Conservation (phyloP, 2,329 filamentous ascomycete genomes). For the Ceratocystis destructans region DNA sequence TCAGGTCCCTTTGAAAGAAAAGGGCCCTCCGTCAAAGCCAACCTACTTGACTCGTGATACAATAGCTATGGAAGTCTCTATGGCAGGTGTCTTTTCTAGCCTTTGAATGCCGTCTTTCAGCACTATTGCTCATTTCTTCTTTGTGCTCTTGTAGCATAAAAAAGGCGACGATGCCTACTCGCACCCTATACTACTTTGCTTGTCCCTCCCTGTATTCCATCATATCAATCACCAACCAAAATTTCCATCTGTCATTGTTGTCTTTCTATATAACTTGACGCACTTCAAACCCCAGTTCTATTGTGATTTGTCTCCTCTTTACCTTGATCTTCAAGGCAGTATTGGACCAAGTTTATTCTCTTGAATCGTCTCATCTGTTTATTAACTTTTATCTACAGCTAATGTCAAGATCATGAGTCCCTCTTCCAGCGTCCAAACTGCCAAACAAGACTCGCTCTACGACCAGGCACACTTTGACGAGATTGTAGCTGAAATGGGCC, state of each 20-base stretch:
- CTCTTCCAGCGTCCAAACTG: neutral
- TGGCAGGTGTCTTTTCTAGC: neutral
- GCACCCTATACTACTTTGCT: neutral
- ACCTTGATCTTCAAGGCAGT: neutral
- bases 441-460: neutral
- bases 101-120: neutral
- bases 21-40: neutral
- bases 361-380: neutral
- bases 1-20: neutral
- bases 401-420: neutral
- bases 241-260: neutral
- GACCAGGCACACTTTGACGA: neutral
- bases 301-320: neutral
- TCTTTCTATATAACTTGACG: too few relatives aligned
- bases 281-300: neutral
- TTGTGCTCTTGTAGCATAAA: constrained; percentile 1
- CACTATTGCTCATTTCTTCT: neutral
- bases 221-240: neutral
- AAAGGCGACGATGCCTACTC: neutral
- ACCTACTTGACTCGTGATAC: neutral
- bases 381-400: neutral
- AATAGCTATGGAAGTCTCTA: neutral
- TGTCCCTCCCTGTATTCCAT: neutral
- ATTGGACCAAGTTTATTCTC: neutral
- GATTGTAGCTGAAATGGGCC: neutral